Evolutionary conservation across 2,329 filamentous ascomycete species (phyloP).

Genomic region (Fusarium udum): DNA sequence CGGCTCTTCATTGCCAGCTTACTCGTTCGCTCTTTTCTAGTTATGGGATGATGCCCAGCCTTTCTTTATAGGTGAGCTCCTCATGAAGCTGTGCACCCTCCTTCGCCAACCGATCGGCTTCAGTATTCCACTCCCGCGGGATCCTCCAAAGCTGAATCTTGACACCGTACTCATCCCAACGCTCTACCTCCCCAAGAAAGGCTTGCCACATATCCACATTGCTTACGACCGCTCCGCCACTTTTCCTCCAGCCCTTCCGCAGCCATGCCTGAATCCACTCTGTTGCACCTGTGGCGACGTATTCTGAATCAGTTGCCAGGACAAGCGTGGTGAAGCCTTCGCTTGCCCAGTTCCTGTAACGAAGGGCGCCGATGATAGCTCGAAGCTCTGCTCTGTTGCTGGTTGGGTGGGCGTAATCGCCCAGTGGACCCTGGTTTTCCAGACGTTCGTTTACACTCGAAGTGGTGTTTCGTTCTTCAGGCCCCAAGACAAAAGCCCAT

Average conservation of each 20-base stretch:
- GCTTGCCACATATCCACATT: slow-evolving; percentile 64
- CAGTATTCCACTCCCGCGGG: slow-evolving; percentile 52
- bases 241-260: slow-evolving; percentile 55
- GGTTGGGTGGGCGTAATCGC: slow-evolving; percentile 49
- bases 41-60: not conserved
- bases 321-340: slow-evolving; percentile 49
- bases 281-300: slow-evolving; percentile 23
- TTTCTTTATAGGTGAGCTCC: not conserved
- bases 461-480: not conserved
- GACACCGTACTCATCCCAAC: slow-evolving; percentile 42
- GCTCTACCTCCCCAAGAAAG: slow-evolving; percentile 54
- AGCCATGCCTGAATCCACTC: slow-evolving; percentile 28
- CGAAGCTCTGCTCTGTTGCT: slow-evolving; percentile 52
- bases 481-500: slow-evolving; percentile 50
- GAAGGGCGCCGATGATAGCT: slow-evolving; percentile 11
- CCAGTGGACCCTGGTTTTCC: slow-evolving; percentile 55
- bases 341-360: slow-evolving; percentile 34
- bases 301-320: slow-evolving; percentile 45
- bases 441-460: slow-evolving; percentile 45
- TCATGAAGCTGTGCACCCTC: slow-evolving; percentile 27
- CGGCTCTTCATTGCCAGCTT: not conserved
- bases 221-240: slow-evolving; percentile 49
- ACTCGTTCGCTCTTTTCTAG: not conserved
- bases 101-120: slow-evolving; percentile 54
- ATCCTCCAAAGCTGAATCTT: slow-evolving; percentile 60